Evolutionary conservation across 1,284 basidiomycete species (phyloP), one percentile per base, ranked within the genome.

Genomic region (Malassezia caprae): DNA sequence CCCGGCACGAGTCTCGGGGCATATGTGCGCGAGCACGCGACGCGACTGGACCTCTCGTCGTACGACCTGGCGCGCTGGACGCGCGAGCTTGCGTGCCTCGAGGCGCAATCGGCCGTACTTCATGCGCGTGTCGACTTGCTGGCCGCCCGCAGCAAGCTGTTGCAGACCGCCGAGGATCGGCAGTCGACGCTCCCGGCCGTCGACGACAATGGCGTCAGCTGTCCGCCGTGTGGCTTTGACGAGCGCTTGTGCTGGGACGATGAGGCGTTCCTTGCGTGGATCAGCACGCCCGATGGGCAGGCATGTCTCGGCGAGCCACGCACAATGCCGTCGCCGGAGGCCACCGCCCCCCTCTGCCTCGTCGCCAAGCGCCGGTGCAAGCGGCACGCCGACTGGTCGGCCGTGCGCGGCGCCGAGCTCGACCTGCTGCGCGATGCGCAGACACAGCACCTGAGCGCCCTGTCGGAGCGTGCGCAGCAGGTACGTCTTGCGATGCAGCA

Each of bases 201-300:
- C 21, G 45, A 44, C 28, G 50, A 35, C 13, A 21, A 21, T 28
- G 11, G 26, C 19, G 19, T 13, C 11, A 17, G 34, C 10, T 45
- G 28, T 21, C 51, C 62, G 8, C 31, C 47, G 12, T 64, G 63
- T 21, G 63, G 63, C 13, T 64, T 54, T 39, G 63, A 64, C 35
- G 54, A 49, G 43, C 53, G 63, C 4, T 37, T 64, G n/a, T 32
- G 31, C n/a, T 63, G 62, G 63, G 46, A 52, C 31, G 63, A 64
- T 23, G 58, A 60, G 32, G 15, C 24, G 19, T 47, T 64, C 26
- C 17, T 17, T 10, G 30, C n/a, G 11, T 64, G 63, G 63, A 27
- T 37, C 2, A 15, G 11, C 19, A 47, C 45, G 7, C 27, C 43
- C 6, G 15, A 37, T 8, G 62, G 43, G 15, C 54, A 48, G n/a